Evolutionary conservation across 345 rosid genomes (phyloP).

Genomic region (Aquilaria sinensis): DNA sequence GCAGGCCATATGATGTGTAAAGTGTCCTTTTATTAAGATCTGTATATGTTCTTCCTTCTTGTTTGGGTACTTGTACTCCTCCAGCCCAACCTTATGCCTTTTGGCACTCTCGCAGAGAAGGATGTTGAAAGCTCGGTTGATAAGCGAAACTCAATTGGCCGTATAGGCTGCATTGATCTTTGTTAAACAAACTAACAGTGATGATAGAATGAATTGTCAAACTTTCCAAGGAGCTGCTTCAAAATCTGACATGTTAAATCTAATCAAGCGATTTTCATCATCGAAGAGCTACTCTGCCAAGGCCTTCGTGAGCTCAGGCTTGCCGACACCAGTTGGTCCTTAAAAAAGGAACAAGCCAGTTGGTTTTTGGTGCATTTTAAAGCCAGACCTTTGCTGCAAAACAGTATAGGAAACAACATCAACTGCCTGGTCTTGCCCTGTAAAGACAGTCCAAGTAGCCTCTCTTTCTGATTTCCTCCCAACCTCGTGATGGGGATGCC

Average conservation of each 20-base stretch:
- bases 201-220: too few relatives aligned
- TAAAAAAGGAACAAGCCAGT: slow-evolving; percentile 45
- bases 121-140: too few relatives aligned
- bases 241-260: slow-evolving; percentile 76
- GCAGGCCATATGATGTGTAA: too few relatives aligned
- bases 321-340: slow-evolving; percentile 61
- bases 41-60: too few relatives aligned
- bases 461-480: slow-evolving; percentile 68
- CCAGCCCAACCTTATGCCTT: too few relatives aligned
- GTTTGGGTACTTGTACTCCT: too few relatives aligned
- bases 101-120: too few relatives aligned
- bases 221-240: slow-evolving; percentile 56
- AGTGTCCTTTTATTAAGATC: too few relatives aligned
- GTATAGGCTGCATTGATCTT: too few relatives aligned
- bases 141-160: too few relatives aligned
- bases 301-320: slow-evolving; percentile 80
- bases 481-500: slow-evolving; percentile 83
- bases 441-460: slow-evolving; percentile 63
- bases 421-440: slow-evolving; percentile 74
- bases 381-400: slow-evolving; percentile 67
- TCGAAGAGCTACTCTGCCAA: slow-evolving; percentile 82
- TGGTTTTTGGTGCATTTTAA: slow-evolving; percentile 82
- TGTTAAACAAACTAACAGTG: too few relatives aligned
- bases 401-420: slow-evolving; percentile 70
- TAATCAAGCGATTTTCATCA: slow-evolving; percentile 60